phyloP scores from a whole-genome alignment of 768 basidiomycete species.

The Phaeotremella skinneri region DNA sequence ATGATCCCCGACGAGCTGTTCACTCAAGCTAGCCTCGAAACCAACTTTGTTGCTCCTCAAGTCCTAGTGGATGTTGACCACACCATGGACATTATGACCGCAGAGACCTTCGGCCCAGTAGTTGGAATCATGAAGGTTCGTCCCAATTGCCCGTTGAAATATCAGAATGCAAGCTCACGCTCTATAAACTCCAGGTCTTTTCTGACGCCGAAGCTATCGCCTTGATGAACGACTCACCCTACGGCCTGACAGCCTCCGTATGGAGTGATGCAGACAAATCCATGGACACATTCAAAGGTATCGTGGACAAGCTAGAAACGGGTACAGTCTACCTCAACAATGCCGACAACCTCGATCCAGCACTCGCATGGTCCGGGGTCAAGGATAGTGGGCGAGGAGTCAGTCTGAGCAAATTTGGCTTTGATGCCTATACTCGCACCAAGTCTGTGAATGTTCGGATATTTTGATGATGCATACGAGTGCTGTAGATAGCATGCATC shows the following conservation, averaged over 20 bases:
- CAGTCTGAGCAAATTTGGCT: constrained; percentile 76
- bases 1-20: constrained; percentile 67
- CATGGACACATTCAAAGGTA: constrained; percentile 62
- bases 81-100: constrained; percentile 83
- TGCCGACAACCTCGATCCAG: constrained; percentile 83
- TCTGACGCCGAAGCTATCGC: constrained; percentile 76
- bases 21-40: constrained; percentile 61
- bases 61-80: constrained; percentile 44
- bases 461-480: too few relatives aligned
- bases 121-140: constrained; percentile 78
- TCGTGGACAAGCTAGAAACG: constrained; percentile 69
- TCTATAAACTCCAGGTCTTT: constrained; percentile 51
- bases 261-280: constrained; percentile 78
- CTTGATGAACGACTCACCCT: constrained; percentile 92
- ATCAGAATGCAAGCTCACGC: neutral
- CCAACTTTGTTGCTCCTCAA: constrained; percentile 82
- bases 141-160: neutral
- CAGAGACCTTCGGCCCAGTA: constrained; percentile 78
- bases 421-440: constrained; percentile 37
- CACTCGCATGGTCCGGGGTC: constrained; percentile 85
- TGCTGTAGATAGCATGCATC: too few relatives aligned
- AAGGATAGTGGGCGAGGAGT: constrained; percentile 88
- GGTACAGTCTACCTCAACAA: constrained; percentile 91
- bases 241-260: constrained; percentile 87
- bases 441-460: constrained; percentile 38